Evolutionary conservation across 2,329 filamentous ascomycete genomes (phyloP).

Genomic region (Trichophyton equinum): DNA sequence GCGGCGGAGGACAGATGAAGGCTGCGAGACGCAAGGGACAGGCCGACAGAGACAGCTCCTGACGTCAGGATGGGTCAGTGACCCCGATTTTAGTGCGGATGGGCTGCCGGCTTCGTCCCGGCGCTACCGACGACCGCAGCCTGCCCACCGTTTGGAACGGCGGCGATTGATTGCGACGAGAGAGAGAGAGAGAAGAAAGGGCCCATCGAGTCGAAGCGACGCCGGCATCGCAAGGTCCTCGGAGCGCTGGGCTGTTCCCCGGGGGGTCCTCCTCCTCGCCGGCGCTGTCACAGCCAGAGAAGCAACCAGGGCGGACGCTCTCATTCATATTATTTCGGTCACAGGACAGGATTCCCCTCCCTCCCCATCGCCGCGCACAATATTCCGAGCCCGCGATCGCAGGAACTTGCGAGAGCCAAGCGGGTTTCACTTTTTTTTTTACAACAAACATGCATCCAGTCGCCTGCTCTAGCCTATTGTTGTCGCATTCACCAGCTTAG

Average conservation of each 20-base stretch:
- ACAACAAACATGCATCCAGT: conserved; percentile 1
- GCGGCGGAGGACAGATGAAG: not conserved
- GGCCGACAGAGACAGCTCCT: not conserved
- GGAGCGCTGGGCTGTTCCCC: not conserved
- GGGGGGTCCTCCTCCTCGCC: not conserved
- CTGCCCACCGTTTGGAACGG: not conserved
- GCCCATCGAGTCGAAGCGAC: too few species aligned
- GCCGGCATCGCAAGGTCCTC: not conserved
- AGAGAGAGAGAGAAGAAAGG: too few species aligned
- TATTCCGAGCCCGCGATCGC: conserved; percentile 12
- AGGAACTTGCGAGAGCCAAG: conserved; percentile 1
- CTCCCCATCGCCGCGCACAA: conserved; percentile 8
- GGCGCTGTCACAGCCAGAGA: not conserved
- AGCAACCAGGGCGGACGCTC: not conserved
- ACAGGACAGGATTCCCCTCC: conserved; percentile 10
- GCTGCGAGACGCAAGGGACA: not conserved
- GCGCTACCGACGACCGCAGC: conserved; percentile 3
- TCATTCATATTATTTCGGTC: conserved; percentile 1
- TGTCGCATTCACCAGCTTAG: not conserved
- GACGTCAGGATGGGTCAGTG: not conserved
- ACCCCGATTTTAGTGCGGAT: not conserved
- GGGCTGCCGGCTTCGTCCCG: not conserved
- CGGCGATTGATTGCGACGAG: not conserved
- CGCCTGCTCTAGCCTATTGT: conserved; percentile 2
- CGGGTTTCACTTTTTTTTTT: conserved; percentile 2